Percentiles rank a stretch among this genome's conserved stretches.
These are phyloP conservation scores for Phialocephala sp. DNA, from an alignment of 2,329 filamentous ascomycete species.

Conservation along the genomic window DNA sequence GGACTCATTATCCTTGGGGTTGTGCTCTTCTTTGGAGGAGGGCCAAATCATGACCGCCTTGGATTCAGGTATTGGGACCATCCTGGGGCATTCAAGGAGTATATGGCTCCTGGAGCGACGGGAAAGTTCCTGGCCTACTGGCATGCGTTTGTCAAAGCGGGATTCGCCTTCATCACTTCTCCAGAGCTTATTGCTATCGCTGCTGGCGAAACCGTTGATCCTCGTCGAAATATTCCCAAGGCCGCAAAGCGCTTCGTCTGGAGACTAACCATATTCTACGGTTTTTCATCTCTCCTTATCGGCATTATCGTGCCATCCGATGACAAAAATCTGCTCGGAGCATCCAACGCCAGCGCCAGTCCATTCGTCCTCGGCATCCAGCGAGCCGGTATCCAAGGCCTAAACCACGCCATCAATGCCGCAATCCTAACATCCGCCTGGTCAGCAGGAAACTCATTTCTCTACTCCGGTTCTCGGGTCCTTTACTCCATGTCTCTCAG, in stretches of 20 bases:
- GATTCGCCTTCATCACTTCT: conserved; percentile 25
- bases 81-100: conserved; percentile 22
- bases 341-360: conserved; percentile 54
- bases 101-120: conserved; percentile 17
- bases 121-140: conserved; percentile 23
- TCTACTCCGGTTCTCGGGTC: conserved; percentile 71
- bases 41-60: conserved; percentile 21
- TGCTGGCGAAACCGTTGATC: conserved; percentile 68
- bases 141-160: conserved; percentile 25
- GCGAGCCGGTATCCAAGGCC: conserved; percentile 64
- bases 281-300: conserved; percentile 62
- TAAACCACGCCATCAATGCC: conserved; percentile 72
- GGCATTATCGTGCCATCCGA: conserved; percentile 68
- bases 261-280: conserved; percentile 67
- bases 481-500: conserved; percentile 71
- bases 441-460: conserved; percentile 64
- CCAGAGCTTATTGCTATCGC: conserved; percentile 61
- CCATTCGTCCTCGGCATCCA: conserved; percentile 64
- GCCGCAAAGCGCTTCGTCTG: conserved; percentile 64
- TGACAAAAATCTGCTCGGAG: conserved; percentile 59
- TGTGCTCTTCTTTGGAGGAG: conserved; percentile 24
- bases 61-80: conserved; percentile 24
- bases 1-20: conserved; percentile 55
- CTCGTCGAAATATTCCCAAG: conserved; percentile 69
- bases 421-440: conserved; percentile 70